These are phyloP conservation scores for Penicillium diatomitis DNA, from an alignment of 495 filamentous ascomycete species.

Conservation along the genomic window DNA sequence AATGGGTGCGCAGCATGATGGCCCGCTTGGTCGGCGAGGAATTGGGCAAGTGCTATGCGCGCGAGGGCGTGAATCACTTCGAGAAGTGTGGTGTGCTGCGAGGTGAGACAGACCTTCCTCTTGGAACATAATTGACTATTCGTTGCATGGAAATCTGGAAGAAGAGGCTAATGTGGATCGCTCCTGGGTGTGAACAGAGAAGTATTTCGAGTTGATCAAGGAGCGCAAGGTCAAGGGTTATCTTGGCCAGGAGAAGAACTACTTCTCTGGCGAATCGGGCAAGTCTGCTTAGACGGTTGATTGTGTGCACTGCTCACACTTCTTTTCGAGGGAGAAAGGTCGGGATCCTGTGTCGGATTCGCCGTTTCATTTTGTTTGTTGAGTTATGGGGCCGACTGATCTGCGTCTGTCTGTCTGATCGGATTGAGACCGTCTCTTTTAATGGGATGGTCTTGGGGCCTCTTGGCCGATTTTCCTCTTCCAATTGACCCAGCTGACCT, in stretches of 20 bases:
- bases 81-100: constrained; percentile 90
- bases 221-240: constrained; percentile 82
- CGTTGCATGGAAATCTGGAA: too few relatives aligned
- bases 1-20: constrained; percentile 99
- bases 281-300: constrained; percentile 6
- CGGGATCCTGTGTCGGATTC: too few relatives aligned
- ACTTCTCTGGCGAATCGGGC: constrained; percentile 31
- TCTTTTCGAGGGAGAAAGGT: too few relatives aligned
- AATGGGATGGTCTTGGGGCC: too few relatives aligned
- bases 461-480: too few relatives aligned
- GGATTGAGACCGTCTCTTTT: too few relatives aligned
- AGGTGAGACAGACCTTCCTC: constrained; percentile 45
- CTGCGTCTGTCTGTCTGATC: too few relatives aligned
- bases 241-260: constrained; percentile 87
- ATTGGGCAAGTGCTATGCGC: constrained; percentile 87
- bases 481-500: too few relatives aligned
- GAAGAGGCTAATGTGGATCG: background rate
- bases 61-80: constrained; percentile 92
- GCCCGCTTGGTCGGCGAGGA: constrained; percentile 86
- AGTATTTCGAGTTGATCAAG: constrained; percentile 84
- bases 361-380: too few relatives aligned
- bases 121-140: background rate
- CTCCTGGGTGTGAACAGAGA: constrained; percentile 46
- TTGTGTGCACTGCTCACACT: too few relatives aligned
- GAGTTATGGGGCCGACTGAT: too few relatives aligned